Base-by-base conservation (phyloP, 345 rosid species). In the Anacardium occidentale region DNA sequence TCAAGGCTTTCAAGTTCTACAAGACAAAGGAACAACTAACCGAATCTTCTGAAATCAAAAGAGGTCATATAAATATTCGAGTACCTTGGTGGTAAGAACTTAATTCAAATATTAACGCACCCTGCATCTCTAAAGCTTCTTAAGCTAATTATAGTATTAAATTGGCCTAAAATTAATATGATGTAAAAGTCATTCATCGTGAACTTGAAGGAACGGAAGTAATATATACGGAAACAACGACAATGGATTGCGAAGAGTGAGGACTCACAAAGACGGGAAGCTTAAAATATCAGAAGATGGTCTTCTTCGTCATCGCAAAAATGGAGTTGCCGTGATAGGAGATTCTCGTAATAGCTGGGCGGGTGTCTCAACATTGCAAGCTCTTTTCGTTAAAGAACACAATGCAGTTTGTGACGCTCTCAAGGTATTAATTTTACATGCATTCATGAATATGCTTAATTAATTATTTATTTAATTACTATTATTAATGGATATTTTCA, bases 1-100 rank as follows among this genome's bases (percentile, higher is more conserved):
- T 88, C 5, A 75, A 13, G 3, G 77, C 89, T 15, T 88, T 86
- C 79, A 85, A 72, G 65, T 85, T 86, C 61, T 85, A 63, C 74
- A 69, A 75, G 73, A 86, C 90, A n/a, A 88, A 82, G 74, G 69
- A 85, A 79, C 81, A 82, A 55, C 78, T 81, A 45, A 88, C 89
- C 26, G 88, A 85, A 21, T 82, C 77, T 29, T 70, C 71, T 59
- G 80, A 82, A 4, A 80, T 84, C 77, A 82, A 85, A 57, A 79
- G 62, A 12, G 93, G 93, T 12, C 14, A 77, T 1, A n/a, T 64
- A 29, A 86, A 88, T 17, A 76, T 42, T 0, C 85, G 90, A 0
- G 86, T 89, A 29, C 83, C 93, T 68, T 86, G 90, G 93, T 88
- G 93, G 89, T 88, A 62, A 62, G 77, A 60, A 55, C 11, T 11